Percentiles rank a stretch among this genome's conserved stretches.
Conservation (phyloP, 2,329 filamentous ascomycete genomes). For the Blastomyces emzantsi region DNA sequence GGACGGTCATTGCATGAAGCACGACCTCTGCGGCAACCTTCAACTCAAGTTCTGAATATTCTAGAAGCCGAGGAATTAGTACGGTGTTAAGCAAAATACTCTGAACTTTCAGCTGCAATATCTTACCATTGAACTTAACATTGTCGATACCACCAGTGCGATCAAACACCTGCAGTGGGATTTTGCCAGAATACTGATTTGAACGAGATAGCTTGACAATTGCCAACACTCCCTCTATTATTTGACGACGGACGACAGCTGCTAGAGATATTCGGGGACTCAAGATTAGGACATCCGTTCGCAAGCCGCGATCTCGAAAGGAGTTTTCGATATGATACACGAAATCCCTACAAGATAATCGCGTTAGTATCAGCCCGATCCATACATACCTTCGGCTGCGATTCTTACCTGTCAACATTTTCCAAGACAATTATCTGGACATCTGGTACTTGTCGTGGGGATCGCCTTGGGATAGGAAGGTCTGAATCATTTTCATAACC, state of each 20-base stretch:
- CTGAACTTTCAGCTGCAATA: neutral
- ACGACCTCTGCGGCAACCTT: constrained; percentile 72
- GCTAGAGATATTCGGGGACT: constrained; percentile 67
- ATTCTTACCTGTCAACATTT: constrained; percentile 52
- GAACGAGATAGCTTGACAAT: constrained; percentile 66
- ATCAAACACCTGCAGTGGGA: constrained; percentile 79
- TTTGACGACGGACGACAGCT: constrained; percentile 73
- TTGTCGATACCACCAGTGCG: constrained; percentile 63
- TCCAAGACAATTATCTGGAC: constrained; percentile 79
- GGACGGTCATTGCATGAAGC: constrained; percentile 44
- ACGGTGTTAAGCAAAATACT: constrained; percentile 7
- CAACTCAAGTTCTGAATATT: constrained; percentile 77
- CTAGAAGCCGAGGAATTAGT: constrained; percentile 30
- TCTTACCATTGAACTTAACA: constrained; percentile 63
- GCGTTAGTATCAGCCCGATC: constrained; percentile 11
- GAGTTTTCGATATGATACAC: constrained; percentile 71
- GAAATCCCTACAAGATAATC: constrained; percentile 51
- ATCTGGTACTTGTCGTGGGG: constrained; percentile 70
- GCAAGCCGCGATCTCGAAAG: constrained; percentile 63
- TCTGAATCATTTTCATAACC: constrained; percentile 50
- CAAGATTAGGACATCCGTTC: constrained; percentile 69
- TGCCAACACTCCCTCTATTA: constrained; percentile 78
- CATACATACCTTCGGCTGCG: neutral
- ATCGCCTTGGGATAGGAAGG: constrained; percentile 63
- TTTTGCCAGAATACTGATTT: constrained; percentile 61